These are phyloP conservation scores for Citrullus amarus DNA, from an alignment of 306 rosid species.

Conservation along the genomic window DNA sequence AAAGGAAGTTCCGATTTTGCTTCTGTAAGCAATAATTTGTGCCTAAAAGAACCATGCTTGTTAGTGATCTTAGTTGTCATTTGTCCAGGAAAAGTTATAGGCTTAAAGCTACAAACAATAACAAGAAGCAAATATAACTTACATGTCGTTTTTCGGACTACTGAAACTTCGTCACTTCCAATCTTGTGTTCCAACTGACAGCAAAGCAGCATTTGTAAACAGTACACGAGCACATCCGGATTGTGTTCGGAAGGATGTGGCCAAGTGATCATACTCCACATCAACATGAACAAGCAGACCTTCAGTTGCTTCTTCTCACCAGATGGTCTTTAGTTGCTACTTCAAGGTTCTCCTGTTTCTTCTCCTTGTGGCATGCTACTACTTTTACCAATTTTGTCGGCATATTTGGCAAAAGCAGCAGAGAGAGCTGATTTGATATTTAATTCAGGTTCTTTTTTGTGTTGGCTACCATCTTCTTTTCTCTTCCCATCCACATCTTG, in stretches of 20 bases:
- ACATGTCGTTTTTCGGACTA: background rate
- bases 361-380: slow-evolving; percentile 24
- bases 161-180: background rate
- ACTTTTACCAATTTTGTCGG: slow-evolving; percentile 37
- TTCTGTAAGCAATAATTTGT: background rate
- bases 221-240: background rate
- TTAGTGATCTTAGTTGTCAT: background rate
- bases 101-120: background rate
- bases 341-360: slow-evolving; percentile 26
- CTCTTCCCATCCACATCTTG: slow-evolving; percentile 23
- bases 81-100: background rate
- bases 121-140: background rate
- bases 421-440: slow-evolving; percentile 73
- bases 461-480: slow-evolving; percentile 25
- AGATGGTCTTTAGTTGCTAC: background rate
- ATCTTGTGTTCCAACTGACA: background rate
- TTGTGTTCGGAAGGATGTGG: background rate
- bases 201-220: background rate
- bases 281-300: background rate
- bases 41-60: background rate
- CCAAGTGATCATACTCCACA: background rate
- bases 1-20: background rate
- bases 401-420: slow-evolving; percentile 70
- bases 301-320: background rate
- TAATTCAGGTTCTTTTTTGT: slow-evolving; percentile 44